Evolutionary conservation across 768 basidiomycete species (phyloP).

Genomic region (Amanita molliuscula): DNA sequence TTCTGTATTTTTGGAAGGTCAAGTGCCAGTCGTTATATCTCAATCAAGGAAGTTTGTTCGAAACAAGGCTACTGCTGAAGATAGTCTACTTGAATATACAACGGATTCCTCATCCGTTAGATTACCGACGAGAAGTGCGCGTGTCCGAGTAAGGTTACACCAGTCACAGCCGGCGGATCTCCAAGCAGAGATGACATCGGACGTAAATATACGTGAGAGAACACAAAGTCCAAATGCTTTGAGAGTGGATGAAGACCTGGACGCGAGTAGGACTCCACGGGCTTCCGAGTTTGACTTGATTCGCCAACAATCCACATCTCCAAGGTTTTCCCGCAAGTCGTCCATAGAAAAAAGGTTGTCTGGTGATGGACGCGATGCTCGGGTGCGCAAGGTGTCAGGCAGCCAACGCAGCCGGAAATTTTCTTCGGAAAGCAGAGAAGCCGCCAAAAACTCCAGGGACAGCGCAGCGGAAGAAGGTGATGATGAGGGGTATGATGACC

Average conservation of each 20-base stretch:
- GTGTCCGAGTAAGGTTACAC: slow-evolving; percentile 45
- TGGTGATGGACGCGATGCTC: slow-evolving; percentile 21
- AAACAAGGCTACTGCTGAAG: slow-evolving; percentile 22
- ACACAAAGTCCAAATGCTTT: slow-evolving; percentile 35
- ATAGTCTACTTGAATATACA: slow-evolving; percentile 23
- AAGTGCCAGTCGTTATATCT: slow-evolving; percentile 7
- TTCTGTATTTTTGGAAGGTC: slow-evolving; percentile 18
- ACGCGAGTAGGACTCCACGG: slow-evolving; percentile 46
- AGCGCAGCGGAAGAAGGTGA: slow-evolving; percentile 72
- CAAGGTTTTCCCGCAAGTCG: slow-evolving; percentile 14
- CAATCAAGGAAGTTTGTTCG: slow-evolving; percentile 16
- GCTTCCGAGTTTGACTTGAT: slow-evolving; percentile 36
- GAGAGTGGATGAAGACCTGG: slow-evolving; percentile 41
- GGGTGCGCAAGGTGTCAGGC: slow-evolving; percentile 35
- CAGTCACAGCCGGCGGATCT: slow-evolving; percentile 34
- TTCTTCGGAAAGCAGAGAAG: slow-evolving; percentile 32
- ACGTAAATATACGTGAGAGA: slow-evolving; percentile 20
- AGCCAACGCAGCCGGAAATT: slow-evolving; percentile 34
- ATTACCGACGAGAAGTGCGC: slow-evolving; percentile 27
- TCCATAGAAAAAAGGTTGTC: slow-evolving; percentile 20
- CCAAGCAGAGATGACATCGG: slow-evolving; percentile 19
- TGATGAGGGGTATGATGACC: slow-evolving; percentile 66
- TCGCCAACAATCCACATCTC: slow-evolving; percentile 19
- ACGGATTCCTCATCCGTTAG: slow-evolving; percentile 39
- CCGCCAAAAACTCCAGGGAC: slow-evolving; percentile 31